Conservation (phyloP, 1,139 yeast species). For the Debaryomyces coudertii region DNA sequence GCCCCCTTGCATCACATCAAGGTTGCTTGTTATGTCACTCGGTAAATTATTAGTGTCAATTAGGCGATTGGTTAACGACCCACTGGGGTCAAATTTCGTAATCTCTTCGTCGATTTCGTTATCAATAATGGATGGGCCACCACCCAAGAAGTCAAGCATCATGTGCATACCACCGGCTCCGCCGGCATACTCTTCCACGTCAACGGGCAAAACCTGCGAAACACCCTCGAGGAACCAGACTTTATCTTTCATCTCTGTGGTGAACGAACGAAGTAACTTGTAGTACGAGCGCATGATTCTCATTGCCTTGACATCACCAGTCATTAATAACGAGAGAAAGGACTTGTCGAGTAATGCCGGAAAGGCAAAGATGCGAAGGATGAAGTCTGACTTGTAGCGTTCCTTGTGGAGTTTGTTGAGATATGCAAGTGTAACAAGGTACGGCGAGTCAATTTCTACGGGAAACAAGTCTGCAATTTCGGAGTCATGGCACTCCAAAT, state of each 20-base stretch:
- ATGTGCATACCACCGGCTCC: slow-evolving; percentile 87
- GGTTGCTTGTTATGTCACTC: slow-evolving; percentile 53
- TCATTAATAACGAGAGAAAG: slow-evolving; percentile 73
- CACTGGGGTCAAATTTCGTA: slow-evolving; percentile 48
- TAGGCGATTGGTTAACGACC: slow-evolving; percentile 44
- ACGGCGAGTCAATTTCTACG: slow-evolving; percentile 79
- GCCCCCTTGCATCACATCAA: slow-evolving; percentile 54
- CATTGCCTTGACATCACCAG: slow-evolving; percentile 86
- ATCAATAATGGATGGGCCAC: slow-evolving; percentile 58
- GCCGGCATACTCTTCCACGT: slow-evolving; percentile 81
- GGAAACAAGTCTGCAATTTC: slow-evolving; percentile 87
- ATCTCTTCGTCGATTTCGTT: slow-evolving; percentile 47
- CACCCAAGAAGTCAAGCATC: slow-evolving; percentile 86
- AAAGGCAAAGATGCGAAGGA: slow-evolving; percentile 85
- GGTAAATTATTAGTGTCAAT: slow-evolving; percentile 60
- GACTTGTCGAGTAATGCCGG: slow-evolving; percentile 87
- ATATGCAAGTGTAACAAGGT: slow-evolving; percentile 81
- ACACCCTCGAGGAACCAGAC: slow-evolving; percentile 97
- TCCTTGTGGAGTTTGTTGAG: slow-evolving; percentile 83
- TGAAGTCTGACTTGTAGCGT: slow-evolving; percentile 81
- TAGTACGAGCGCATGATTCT: slow-evolving; percentile 88
- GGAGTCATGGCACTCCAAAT: slow-evolving; percentile 81
- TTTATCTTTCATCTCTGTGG: slow-evolving; percentile 82
- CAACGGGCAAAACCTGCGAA: slow-evolving; percentile 78
- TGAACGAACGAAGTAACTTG: slow-evolving; percentile 75